Evolutionary conservation across 2,329 filamentous ascomycete species (phyloP), one percentile per base, ranked within the genome.

Genomic region (Bipolaris gigantea): DNA sequence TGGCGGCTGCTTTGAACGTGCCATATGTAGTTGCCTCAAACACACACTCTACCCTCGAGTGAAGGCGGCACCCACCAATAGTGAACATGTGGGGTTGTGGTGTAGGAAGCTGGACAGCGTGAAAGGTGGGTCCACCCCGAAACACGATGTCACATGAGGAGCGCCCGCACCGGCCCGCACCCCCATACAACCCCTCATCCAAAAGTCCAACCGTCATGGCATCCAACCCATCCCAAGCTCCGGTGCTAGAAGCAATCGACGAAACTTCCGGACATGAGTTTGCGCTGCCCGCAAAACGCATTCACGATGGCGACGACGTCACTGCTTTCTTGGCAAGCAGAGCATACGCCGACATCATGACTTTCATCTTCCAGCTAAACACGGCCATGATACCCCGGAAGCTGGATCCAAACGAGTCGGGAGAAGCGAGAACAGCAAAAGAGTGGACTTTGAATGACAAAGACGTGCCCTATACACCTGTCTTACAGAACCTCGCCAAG

Each of bases 301-400:
- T 99, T 77, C 83, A 96, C 76, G 89, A 94, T 66, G 88, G 88
- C 52, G 79, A 87, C 55, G 92, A 97, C 80, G 89, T 99, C 50
- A 75, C 84, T 18, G 84, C 83, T 59, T 99, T 97, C 74, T 84
- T 96, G 48, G 83, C 82, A 8, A 92, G 90, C 44, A 85, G 84
- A 62, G 94, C 91, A 40, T 97, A 97, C 76, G 83, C 85, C 54
- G 91, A 97, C 70, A 89, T 99, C 49, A 89, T 90, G 74, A 83
- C 85, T 42, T 97, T 96, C 73, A 79, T 97, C 42, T 81, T 96
- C 61, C 94, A 97, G 76, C 85, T 99, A 44, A 97, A 96, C 73
- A 85, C 88, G 53, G 84, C 92, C 10, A 85, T 97, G 76, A 89
- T 93, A 62, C 92, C 93, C 0, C 80, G 85, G 18, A 86, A 82